These are phyloP conservation scores for Trichomonascaceae sp. DNA, from an alignment of 1,139 yeast species.

Conservation along the genomic window DNA sequence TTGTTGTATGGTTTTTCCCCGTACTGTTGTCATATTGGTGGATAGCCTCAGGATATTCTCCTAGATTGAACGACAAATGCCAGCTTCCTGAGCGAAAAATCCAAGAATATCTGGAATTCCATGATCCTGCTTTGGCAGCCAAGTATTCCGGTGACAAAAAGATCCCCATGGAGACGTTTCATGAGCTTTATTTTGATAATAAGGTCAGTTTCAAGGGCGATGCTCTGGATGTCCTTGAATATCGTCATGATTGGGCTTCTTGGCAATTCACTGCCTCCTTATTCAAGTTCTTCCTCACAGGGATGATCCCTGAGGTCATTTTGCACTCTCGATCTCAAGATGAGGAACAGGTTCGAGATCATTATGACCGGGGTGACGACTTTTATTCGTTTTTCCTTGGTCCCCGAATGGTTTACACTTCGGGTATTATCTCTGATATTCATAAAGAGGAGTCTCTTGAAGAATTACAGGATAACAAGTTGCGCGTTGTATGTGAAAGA, in stretches of 20 bases:
- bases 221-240: conserved; percentile 75
- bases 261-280: conserved; percentile 73
- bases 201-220: conserved; percentile 88
- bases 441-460: conserved; percentile 71
- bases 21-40: conserved; percentile 81
- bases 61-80: conserved; percentile 75
- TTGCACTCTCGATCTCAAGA: conserved; percentile 90
- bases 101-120: conserved; percentile 75
- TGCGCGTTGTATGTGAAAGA: conserved; percentile 83
- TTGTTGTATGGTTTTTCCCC: conserved; percentile 54
- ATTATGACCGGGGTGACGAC: conserved; percentile 95
- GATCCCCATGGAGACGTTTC: conserved; percentile 92
- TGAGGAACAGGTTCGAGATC: conserved; percentile 94
- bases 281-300: conserved; percentile 75
- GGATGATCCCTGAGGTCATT: conserved; percentile 90
- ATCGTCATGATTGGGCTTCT: conserved; percentile 85
- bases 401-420: conserved; percentile 90
- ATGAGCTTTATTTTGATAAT: conserved; percentile 75
- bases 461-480: conserved; percentile 84
- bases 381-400: conserved; percentile 92
- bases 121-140: conserved; percentile 62
- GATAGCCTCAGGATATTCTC: conserved; percentile 65
- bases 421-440: conserved; percentile 76
- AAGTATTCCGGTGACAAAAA: conserved; percentile 69
- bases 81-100: conserved; percentile 72